Evolutionary conservation across 805 yeast genomes (phyloP).

Genomic region (Yarrowia osloensis): DNA sequence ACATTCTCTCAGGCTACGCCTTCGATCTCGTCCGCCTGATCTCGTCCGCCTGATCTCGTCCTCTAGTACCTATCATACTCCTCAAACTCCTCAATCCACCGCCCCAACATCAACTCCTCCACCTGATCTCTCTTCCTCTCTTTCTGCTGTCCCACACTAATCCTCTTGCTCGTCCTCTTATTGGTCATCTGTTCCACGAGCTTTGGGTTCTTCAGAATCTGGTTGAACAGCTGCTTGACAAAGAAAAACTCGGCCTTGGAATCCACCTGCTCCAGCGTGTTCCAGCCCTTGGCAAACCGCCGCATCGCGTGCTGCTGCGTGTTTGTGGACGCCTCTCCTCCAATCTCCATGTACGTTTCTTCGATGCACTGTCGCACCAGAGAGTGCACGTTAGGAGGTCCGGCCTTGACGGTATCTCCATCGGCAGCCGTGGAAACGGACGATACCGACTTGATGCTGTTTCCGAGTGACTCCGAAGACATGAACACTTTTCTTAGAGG

Average conservation of each 20-base stretch:
- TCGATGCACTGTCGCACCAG: slow-evolving; percentile 8
- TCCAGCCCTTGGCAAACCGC: slow-evolving; percentile 19
- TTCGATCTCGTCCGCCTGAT: too few species aligned
- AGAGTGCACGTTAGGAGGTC: background rate
- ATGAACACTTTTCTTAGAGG: slow-evolving; percentile 5
- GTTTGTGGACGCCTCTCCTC: slow-evolving; percentile 8
- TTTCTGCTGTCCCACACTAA: slow-evolving; percentile 6
- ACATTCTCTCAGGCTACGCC: background rate
- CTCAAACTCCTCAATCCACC: slow-evolving; percentile 49
- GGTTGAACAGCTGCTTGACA: slow-evolving; percentile 23
- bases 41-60: too few species aligned
- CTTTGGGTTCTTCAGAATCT: slow-evolving; percentile 20
- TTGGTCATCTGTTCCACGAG: slow-evolving; percentile 27
- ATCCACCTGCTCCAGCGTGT: slow-evolving; percentile 27
- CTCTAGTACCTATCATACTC: slow-evolving; percentile 4
- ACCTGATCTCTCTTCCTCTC: slow-evolving; percentile 36
- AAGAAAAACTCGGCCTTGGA: slow-evolving; percentile 4
- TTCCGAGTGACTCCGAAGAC: background rate
- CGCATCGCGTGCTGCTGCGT: slow-evolving; percentile 20
- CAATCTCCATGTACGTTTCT: slow-evolving; percentile 19
- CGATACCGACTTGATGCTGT: background rate
- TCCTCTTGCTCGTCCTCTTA: slow-evolving; percentile 3
- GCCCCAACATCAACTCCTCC: slow-evolving; percentile 51
- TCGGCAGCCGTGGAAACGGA: background rate
- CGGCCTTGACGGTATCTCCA: background rate